These are phyloP conservation scores for Trypanosoma vivax DNA, from an alignment of 208 protist genomes.

Conservation along the genomic window DNA sequence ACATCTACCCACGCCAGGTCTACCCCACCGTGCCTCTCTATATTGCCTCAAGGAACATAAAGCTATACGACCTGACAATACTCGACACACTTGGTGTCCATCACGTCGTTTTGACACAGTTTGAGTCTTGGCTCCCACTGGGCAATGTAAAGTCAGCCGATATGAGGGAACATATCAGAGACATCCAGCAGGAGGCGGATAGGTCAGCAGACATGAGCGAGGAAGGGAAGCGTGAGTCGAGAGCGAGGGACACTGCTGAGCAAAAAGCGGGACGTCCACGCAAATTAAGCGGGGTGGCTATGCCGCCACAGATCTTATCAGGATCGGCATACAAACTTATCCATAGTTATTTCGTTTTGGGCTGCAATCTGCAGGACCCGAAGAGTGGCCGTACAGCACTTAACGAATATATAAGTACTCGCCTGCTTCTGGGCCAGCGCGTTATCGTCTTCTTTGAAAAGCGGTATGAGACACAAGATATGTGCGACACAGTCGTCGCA, in stretches of 20 bases:
- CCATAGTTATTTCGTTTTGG: slow-evolving; percentile 56
- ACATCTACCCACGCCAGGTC: slow-evolving; percentile 51
- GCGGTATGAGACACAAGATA: slow-evolving; percentile 17
- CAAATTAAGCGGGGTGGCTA: not conserved
- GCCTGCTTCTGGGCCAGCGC: slow-evolving; percentile 17
- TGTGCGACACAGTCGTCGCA: slow-evolving; percentile 35
- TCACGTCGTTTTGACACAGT: slow-evolving; percentile 5
- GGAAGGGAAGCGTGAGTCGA: not conserved
- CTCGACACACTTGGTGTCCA: slow-evolving; percentile 2
- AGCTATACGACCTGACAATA: slow-evolving; percentile 7
- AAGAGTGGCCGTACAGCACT: slow-evolving; percentile 38
- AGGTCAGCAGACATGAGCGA: not conserved
- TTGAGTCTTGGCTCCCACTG: slow-evolving; percentile 1
- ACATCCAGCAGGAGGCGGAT: not conserved
- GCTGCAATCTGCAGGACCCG: slow-evolving; percentile 22
- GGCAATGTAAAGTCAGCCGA: not conserved
- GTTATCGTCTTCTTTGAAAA: slow-evolving; percentile 42
- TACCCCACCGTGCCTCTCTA: slow-evolving; percentile 3
- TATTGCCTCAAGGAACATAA: slow-evolving; percentile 7
- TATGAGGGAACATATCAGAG: not conserved
- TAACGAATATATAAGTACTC: slow-evolving; percentile 25
- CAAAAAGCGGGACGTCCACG: not conserved
- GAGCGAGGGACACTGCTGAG: not conserved
- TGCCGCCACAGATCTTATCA: slow-evolving; percentile 36
- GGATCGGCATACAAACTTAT: slow-evolving; percentile 26